Evolutionary conservation across 768 basidiomycete species (phyloP), one percentile per base, ranked within the genome.

Genomic region (Dacryopinax primogenitus): DNA sequence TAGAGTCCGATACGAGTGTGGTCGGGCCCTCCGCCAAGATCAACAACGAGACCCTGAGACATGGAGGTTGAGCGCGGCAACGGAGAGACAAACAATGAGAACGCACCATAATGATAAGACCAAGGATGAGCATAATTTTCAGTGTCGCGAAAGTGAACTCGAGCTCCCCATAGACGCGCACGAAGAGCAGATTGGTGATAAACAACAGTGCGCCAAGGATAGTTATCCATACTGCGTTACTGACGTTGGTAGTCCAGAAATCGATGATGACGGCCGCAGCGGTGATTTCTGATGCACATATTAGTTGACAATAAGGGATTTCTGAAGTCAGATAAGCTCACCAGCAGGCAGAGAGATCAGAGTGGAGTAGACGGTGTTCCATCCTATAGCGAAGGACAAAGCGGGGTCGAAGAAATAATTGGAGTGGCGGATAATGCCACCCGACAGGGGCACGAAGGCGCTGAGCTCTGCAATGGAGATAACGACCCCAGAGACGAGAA

Each of bases 231-330:
- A 73, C 76, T 68, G 69, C 74, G 32, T 70, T 72, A 64, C 71
- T 73, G 21, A 70, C 67, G n/a, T 68, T 67, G 28, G 45, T 66
- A 68, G 87, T 85, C 88, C 88, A 90, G 76, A 84, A 90, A 4
- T 81, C 78, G 65, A 90, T 77, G 11, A 92, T 73, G 62, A 90
- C 80, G 15, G 82, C 80, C 9, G 86, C 83, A 1, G 88, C 88
- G 1, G 84, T 84, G 64, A 92, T 80, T 75, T 90, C 88, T 61
- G 32, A 30, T 0, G 1, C 66, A 41, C 23, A 64, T 65, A 23
- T 58, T 1, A 58, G 26, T 47, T 7, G 23, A 39, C 37, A n/a
- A 12, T 47, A 12, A 47, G 12, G 7, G 11, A 47, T 13, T 15
- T 26, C 12, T 6, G 7, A 26, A 47, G 11, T 47, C 11, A 26